Evolutionary conservation across 2,329 filamentous ascomycete species (phyloP), one percentile per base, ranked within the genome.

Genomic region (Magnaporthales sp.): DNA sequence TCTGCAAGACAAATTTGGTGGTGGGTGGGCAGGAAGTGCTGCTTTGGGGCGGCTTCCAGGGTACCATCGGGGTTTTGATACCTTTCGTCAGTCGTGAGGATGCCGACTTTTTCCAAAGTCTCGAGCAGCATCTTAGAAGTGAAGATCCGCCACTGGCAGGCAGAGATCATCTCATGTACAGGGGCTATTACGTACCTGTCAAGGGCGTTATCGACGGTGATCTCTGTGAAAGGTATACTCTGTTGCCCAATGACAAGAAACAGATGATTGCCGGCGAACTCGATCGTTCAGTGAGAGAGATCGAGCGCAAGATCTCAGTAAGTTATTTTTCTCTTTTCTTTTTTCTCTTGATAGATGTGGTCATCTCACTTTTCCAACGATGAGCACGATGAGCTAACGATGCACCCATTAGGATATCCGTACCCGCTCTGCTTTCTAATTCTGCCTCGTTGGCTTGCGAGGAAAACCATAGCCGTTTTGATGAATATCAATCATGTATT

Each of bases 131-230:
- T 74, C 84, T 99, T 75, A 86, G 94, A 63, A 87, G 86, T 13
- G 92, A 97, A 74, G 93, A 97, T 74, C 85, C 93, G 46, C 94
- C 94, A 8, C 80, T 99, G 62, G 91, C 92, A 24, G 96, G 95
- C 58, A 86, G 96, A 70, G 96, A 99, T 76, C 95, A 99, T 77
- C 82, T 99, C 62, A 96, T 97, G 74, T 99, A 96, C 77, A 86
- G 96, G 69, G 89, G 93, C 70, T 99, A 98, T 79, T 99, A 98
- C 76, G 92, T 92, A 7, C 96, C 95, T 0, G 92, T 96, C 58
- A 99, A 99, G 83, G 93, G 93, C 9, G 89, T 96, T 30, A 97
- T 99, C 73, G 95, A 99, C 77, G 95, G 95, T 30, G 95, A 99
- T 79, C 81, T 99, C 56, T 97, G 95, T 73, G 95, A 99, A 82